Base-by-base conservation (phyloP, 2,329 filamentous ascomycete species). In the Aspergillus novofumigatus region DNA sequence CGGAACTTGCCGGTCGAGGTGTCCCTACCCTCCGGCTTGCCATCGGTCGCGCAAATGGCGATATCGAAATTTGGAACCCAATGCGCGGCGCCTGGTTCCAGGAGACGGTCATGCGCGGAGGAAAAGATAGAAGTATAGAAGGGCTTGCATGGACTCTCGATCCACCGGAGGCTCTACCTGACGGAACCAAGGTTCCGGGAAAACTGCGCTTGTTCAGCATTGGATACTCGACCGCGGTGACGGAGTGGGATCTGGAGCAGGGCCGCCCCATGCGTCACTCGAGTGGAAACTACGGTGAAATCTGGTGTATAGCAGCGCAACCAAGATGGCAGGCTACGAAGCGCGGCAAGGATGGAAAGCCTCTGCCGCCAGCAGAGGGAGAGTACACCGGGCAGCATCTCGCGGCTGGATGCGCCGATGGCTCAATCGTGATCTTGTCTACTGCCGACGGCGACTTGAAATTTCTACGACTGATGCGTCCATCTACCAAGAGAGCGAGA, bases 51-150 rank as follows among this genome's bases (percentile, higher is more conserved):
- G 89, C 91, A 57, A 97, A 97, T 72, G 94, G 94, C 66, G 91
- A 96, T 70, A 94, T 99, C 66, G 94, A 99, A 77, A 92, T 99
- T 63, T 99, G 94, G 94, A 96, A 96, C 73, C 92, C 93, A 3
- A 78, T 87, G 54, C 85, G 84, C 62, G 91, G 90, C 17, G 80
- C 82, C 60, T 99, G 94, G 94, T 84, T 91, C 62, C 94, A 97
- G 72, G 94, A 99, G 78, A 86, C 86, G 42, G 86, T 92, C 59
- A 87, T 97, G 52, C 84, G 85, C 38, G 92, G 93, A 61, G 92
- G 91, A 51, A 87, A 89, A 67, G 90, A 92, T 66, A 84, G 92
- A 62, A 95, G 89, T 68, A 88, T 97, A 60, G 94, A 99, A 75
- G 91, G 91, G 7, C 81, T 99, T 26, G 88, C 88, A 44, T 99